Conservation (phyloP, 2,329 filamentous ascomycete species). For the Monilinia fructigena region DNA sequence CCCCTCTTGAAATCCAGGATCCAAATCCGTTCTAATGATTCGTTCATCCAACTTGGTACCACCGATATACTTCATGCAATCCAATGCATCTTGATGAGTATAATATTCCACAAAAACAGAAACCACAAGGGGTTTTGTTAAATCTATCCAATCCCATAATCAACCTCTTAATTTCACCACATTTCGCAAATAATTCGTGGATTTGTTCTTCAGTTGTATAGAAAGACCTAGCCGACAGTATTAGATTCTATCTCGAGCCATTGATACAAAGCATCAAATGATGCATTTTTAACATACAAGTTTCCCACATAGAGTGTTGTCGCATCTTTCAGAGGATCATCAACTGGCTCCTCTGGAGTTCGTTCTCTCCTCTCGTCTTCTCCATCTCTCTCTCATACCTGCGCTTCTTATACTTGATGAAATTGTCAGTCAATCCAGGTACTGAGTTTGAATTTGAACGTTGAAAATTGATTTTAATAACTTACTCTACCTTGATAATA, state of each 20-base stretch:
- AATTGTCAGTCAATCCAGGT: constrained; percentile 34
- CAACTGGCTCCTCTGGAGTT: constrained; percentile 54
- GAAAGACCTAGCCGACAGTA: constrained; percentile 63
- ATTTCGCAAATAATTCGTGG: constrained; percentile 93
- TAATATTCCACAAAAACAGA: constrained; percentile 99
- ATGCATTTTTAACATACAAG: constrained; percentile 56
- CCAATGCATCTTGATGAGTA: constrained; percentile 92
- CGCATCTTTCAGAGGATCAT: constrained; percentile 80
- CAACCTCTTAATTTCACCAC: constrained; percentile 95
- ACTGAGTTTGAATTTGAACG: constrained; percentile 21
- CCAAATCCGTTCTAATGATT: constrained; percentile 90
- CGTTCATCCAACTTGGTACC: constrained; percentile 98
- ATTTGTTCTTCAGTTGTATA: constrained; percentile 99
- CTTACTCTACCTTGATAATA: constrained; percentile 83
- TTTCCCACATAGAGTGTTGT: constrained; percentile 98
- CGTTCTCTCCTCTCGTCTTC: constrained; percentile 51
- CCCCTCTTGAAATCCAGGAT: constrained; percentile 94
- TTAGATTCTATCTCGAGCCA: constrained; percentile 12
- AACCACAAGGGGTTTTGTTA: constrained; percentile 96
- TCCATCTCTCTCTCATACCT: constrained; percentile 56
- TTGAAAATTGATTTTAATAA: constrained; percentile 26
- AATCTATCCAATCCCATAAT: constrained; percentile 97
- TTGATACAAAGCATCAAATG: not conserved
- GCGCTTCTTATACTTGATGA: constrained; percentile 53
- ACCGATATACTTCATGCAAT: constrained; percentile 98